phyloP scores from a whole-genome alignment of 129 eudicot species.

The Tagetes erecta region DNA sequence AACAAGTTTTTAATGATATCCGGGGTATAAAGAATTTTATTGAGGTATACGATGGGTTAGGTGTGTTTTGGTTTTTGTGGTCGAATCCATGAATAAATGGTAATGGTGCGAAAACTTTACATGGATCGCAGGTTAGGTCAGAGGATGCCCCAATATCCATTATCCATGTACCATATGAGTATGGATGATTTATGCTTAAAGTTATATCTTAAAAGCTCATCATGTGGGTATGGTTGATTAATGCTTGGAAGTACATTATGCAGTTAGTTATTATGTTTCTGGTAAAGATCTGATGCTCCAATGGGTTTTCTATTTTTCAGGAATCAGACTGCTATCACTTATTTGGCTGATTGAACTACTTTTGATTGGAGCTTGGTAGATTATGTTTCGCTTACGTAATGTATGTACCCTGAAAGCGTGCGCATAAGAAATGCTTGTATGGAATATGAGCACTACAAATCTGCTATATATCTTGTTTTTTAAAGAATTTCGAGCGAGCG shows the following conservation, averaged over 20 bases:
- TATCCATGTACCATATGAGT: no score
- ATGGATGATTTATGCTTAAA: no score
- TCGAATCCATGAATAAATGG: no score
- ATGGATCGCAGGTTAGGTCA: no score
- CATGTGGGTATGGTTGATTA: neutral
- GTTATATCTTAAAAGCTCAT: neutral
- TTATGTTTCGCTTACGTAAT: slow-evolving; percentile 48
- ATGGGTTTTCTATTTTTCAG: slow-evolving; percentile 42
- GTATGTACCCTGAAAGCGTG: slow-evolving; percentile 42
- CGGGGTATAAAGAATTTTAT: no score
- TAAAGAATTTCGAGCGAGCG: neutral
- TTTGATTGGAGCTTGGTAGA: slow-evolving; percentile 61
- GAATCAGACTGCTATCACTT: slow-evolving; percentile 47
- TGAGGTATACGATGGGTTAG: no score
- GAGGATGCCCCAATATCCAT: no score
- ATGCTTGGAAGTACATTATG: slow-evolving; percentile 1
- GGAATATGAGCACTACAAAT: neutral
- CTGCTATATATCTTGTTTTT: neutral
- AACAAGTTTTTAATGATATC: no score
- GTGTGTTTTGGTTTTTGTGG: no score
- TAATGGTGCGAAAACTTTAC: no score
- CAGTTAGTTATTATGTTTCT: neutral
- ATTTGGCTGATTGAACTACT: slow-evolving; percentile 62
- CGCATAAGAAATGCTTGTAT: neutral
- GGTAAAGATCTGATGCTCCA: neutral